These are phyloP conservation scores for Sclerotinia trifoliorum DNA, from an alignment of 2,329 filamentous ascomycete species.

Conservation along the genomic window DNA sequence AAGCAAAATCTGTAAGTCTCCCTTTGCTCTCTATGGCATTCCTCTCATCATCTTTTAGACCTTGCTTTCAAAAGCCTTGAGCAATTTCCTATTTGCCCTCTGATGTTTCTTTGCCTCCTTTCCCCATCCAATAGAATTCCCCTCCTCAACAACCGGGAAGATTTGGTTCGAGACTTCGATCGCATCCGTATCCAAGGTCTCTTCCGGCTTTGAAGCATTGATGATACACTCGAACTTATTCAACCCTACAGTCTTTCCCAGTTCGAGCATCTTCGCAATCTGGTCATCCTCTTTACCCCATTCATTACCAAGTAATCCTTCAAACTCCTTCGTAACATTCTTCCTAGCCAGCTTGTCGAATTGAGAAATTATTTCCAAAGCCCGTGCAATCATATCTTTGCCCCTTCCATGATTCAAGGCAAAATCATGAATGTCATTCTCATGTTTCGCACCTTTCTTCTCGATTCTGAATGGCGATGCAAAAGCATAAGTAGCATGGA, in stretches of 20 bases:
- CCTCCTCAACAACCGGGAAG: not conserved
- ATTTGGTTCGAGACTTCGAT: slow-evolving; percentile 1
- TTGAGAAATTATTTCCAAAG: not conserved
- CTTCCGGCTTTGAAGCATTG: slow-evolving; percentile 12
- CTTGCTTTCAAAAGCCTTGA: not conserved
- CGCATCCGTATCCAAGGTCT: not conserved
- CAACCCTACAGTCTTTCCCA: slow-evolving; percentile 15
- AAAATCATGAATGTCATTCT: not conserved
- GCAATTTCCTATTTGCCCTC: slow-evolving; percentile 16
- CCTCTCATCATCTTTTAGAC: not conserved
- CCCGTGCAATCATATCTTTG: slow-evolving; percentile 6
- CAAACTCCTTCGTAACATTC: not conserved
- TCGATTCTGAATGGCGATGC: not conserved
- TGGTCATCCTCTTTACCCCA: slow-evolving; percentile 16
- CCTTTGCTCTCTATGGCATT: not conserved
- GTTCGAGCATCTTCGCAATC: not conserved
- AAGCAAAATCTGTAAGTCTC: not conserved
- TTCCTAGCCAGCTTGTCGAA: slow-evolving; percentile 13
- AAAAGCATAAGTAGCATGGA: not conserved
- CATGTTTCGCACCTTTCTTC: not conserved
- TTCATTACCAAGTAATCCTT: not conserved
- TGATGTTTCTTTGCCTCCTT: slow-evolving; percentile 19
- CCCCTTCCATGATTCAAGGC: slow-evolving; percentile 11
- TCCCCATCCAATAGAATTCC: slow-evolving; percentile 7
- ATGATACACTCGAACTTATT: slow-evolving; percentile 19